Percentiles rank a stretch among this genome's conserved stretches.
phyloP scores from a whole-genome alignment of 2,329 filamentous ascomycete species.

The Fusarium sp. region DNA sequence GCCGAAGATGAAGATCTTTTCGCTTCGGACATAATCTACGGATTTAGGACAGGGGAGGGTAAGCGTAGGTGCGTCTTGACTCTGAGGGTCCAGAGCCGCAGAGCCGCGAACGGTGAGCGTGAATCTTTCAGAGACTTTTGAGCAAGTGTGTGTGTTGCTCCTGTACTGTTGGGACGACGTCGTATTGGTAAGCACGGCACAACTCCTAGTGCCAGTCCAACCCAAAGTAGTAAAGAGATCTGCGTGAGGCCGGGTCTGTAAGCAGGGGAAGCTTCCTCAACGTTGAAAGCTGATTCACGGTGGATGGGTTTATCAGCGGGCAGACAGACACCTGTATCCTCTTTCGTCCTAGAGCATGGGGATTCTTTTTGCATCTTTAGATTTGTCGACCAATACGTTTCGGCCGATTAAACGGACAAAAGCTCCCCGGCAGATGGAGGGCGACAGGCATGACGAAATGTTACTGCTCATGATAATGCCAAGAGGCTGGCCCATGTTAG shows the following conservation, averaged over 20 bases:
- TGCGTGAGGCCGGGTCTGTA: not conserved
- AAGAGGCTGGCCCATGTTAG: not conserved
- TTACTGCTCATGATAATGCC: not conserved
- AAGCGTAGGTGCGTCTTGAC: not conserved
- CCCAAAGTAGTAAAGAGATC: not conserved
- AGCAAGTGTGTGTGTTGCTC: no score
- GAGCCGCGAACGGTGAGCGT: not conserved
- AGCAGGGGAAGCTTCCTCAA: not conserved
- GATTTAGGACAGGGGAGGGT: constrained; percentile 11
- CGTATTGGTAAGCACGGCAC: constrained; percentile 6
- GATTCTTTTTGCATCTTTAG: not conserved
- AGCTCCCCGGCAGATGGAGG: not conserved
- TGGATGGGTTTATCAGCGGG: not conserved
- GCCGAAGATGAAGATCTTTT: constrained; percentile 6
- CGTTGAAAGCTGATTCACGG: not conserved
- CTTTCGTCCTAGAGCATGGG: not conserved
- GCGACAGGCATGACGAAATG: not conserved
- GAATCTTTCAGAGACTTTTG: not conserved
- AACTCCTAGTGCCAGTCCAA: not conserved
- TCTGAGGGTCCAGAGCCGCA: not conserved
- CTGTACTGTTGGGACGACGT: not conserved
- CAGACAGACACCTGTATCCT: not conserved
- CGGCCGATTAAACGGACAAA: not conserved
- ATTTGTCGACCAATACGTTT: not conserved
- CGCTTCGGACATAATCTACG: constrained; percentile 19